Conservation (phyloP, 768 basidiomycete genomes). For the Cyclocybe cylindracea region DNA sequence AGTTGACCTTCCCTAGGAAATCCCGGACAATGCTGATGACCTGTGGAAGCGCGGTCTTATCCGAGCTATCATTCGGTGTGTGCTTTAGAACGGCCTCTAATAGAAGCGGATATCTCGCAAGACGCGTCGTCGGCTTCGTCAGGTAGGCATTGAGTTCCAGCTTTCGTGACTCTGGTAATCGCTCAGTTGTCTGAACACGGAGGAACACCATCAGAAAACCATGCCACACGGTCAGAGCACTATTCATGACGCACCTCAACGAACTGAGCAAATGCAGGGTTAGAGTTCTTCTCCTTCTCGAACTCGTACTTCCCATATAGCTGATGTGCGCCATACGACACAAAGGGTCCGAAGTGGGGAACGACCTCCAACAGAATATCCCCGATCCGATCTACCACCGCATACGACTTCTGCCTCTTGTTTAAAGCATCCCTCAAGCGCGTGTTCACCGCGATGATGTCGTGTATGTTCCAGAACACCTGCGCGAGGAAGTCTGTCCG, state of each 20-base stretch:
- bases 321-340: slow-evolving; percentile 94
- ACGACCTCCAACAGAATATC: slow-evolving; percentile 89
- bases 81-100: slow-evolving; percentile 91
- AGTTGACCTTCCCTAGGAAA: slow-evolving; percentile 86
- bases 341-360: slow-evolving; percentile 89
- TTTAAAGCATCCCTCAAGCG: slow-evolving; percentile 91
- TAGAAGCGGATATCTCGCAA: slow-evolving; percentile 94
- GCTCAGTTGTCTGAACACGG: slow-evolving; percentile 72
- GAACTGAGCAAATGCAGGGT: slow-evolving; percentile 90
- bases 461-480: slow-evolving; percentile 97
- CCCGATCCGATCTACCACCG: slow-evolving; percentile 89
- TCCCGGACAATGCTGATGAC: slow-evolving; percentile 76
- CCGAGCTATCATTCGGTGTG: slow-evolving; percentile 87
- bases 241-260: slow-evolving; percentile 72
- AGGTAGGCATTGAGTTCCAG: slow-evolving; percentile 97
- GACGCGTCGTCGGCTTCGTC: slow-evolving; percentile 95
- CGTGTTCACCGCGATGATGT: slow-evolving; percentile 90
- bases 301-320: slow-evolving; percentile 99
- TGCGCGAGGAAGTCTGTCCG: slow-evolving; percentile 87
- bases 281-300: slow-evolving; percentile 95
- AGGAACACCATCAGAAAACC: background rate
- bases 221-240: background rate
- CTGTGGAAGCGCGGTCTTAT: slow-evolving; percentile 76
- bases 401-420: slow-evolving; percentile 93
- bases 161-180: slow-evolving; percentile 92